Conservation (phyloP, 306 rosid genomes). For the Medicago lupulina region DNA sequence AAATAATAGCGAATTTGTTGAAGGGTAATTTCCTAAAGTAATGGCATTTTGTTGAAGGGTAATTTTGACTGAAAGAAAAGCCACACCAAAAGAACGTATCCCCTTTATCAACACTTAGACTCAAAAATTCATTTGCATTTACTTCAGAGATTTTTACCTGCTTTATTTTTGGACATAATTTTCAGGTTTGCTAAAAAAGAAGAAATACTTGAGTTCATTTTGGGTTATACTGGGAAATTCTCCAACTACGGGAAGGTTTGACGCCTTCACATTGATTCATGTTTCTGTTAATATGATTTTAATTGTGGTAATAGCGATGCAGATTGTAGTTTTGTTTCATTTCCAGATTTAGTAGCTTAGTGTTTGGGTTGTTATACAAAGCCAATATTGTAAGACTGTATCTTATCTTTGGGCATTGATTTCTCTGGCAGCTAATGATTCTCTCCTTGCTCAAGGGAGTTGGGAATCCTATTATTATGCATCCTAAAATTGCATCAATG, state of each 20-base stretch:
- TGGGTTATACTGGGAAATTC: conserved; percentile 68
- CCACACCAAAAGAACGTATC: no score
- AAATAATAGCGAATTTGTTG: no score
- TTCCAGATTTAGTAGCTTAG: no score
- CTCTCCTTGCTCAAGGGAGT: conserved; percentile 80
- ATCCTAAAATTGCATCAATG: conserved; percentile 56
- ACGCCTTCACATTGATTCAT: conserved; percentile 19
- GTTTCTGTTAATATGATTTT: conserved; percentile 8
- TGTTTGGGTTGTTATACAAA: conserved; percentile 11
- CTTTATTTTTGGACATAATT: not conserved
- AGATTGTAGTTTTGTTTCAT: conserved; percentile 14
- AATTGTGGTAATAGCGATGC: conserved; percentile 13
- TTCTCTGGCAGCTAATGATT: conserved; percentile 72
- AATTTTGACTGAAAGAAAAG: no score
- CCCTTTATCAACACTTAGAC: no score
- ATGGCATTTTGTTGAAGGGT: no score
- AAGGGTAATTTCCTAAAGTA: no score
- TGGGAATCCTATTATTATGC: conserved; percentile 67
- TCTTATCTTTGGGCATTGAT: conserved; percentile 33
- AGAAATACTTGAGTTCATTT: conserved; percentile 67
- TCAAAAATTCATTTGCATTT: no score
- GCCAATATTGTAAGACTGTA: not conserved
- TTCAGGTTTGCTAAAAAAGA: conserved; percentile 81
- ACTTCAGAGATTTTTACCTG: no score
- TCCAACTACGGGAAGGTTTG: conserved; percentile 89